These are phyloP conservation scores for Phytophthora brassicae DNA, from an alignment of 352 stramenopile species.

Conservation along the genomic window DNA sequence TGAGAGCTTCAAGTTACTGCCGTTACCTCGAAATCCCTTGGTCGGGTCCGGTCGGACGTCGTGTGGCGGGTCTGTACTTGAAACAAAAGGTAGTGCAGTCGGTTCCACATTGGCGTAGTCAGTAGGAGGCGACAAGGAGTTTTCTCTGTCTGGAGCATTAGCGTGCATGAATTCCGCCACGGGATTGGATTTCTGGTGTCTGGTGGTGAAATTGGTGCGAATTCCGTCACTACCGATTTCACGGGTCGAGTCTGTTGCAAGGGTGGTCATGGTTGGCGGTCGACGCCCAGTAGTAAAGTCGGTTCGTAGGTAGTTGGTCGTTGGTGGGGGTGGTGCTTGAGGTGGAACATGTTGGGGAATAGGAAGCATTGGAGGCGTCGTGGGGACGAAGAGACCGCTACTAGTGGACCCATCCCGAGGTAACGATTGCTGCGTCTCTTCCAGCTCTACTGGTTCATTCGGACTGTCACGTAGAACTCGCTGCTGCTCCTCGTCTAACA, in stretches of 20 bases:
- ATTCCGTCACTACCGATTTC: conserved; percentile 26
- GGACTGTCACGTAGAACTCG: conserved; percentile 33
- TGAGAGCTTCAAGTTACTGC: conserved; percentile 52
- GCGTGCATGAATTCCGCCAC: conserved; percentile 28
- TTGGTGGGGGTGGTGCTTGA: conserved; percentile 23
- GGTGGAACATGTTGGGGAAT: conserved; percentile 21
- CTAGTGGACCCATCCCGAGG: conserved; percentile 13
- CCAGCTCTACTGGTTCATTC: neutral
- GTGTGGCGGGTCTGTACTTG: conserved; percentile 26
- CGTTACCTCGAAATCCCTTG: conserved; percentile 36
- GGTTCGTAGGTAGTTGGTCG: conserved; percentile 37
- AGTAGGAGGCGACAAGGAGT: conserved; percentile 23
- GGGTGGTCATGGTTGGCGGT: conserved; percentile 9
- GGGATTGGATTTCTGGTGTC: conserved; percentile 19
- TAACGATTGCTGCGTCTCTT: neutral
- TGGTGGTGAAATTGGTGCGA: conserved; percentile 52
- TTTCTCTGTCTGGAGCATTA: conserved; percentile 4
- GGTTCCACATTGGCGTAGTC: conserved; percentile 45
- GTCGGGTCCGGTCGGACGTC: conserved; percentile 26
- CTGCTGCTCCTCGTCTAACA: conserved; percentile 67
- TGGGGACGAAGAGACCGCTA: conserved; percentile 29
- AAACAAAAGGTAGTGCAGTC: conserved; percentile 37
- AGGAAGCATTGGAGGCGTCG: conserved; percentile 29
- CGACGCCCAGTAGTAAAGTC: conserved; percentile 40
- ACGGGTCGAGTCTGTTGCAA: conserved; percentile 1